Evolutionary conservation across 1,139 yeast species (phyloP).

Genomic region (Scheffersomyces quercinus): DNA sequence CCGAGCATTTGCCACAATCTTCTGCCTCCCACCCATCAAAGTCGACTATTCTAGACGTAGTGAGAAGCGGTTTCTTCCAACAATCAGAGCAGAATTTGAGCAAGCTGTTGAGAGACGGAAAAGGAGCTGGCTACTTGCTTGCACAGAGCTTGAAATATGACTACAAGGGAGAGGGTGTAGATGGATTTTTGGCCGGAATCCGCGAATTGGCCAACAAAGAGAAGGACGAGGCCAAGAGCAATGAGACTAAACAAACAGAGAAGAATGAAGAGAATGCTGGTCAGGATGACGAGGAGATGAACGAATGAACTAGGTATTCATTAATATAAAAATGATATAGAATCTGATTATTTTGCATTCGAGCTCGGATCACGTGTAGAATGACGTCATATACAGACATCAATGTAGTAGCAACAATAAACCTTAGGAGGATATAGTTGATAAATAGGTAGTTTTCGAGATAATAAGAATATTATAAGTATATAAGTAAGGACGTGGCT

Average conservation of each 20-base stretch:
- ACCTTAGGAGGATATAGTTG: constrained; percentile 4
- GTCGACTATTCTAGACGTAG: constrained; percentile 42
- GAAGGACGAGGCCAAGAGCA: constrained; percentile 7
- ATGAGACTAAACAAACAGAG: neutral
- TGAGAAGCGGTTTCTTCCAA: constrained; percentile 56
- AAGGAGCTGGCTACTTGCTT: constrained; percentile 55
- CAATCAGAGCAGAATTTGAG: constrained; percentile 48
- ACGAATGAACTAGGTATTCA: neutral
- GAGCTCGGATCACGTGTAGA: neutral
- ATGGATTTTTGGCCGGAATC: constrained; percentile 52
- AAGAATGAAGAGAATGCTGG: neutral
- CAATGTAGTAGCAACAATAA: neutral
- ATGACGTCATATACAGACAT: neutral
- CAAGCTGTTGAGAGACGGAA: constrained; percentile 36
- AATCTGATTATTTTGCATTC: neutral
- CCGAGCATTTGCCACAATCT: constrained; percentile 45
- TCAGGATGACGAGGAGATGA: neutral
- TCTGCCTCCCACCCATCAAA: constrained; percentile 35
- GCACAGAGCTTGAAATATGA: constrained; percentile 52
- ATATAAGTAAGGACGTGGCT: no score
- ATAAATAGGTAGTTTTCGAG: constrained; percentile 1
- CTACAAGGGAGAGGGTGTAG: constrained; percentile 62
- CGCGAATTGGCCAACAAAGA: constrained; percentile 33
- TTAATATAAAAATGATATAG: neutral
- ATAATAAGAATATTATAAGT: constrained; percentile 1